phyloP scores from a whole-genome alignment of 2,329 filamentous ascomycete genomes.

The Sclerotinia trifoliorum region DNA sequence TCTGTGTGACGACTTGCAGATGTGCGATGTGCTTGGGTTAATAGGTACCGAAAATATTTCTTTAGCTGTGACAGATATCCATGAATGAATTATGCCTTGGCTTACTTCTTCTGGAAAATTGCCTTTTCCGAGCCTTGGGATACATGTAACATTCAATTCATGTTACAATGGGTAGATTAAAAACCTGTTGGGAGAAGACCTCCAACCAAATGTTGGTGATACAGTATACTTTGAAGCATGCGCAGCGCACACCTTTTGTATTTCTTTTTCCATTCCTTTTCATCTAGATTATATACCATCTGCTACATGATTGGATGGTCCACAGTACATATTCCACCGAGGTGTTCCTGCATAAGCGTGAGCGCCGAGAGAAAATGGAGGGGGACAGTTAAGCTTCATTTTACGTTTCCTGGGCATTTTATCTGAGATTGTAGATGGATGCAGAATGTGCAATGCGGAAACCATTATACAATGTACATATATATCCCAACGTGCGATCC shows the following conservation, averaged over 20 bases:
- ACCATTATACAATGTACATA: neutral
- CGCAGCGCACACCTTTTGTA: neutral
- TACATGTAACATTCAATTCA: neutral
- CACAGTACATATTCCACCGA: neutral
- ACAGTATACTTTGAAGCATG: neutral
- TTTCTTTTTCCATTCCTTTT: neutral
- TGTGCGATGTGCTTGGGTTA: neutral
- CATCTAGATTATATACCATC: neutral
- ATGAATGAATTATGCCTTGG: neutral
- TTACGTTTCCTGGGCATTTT: neutral
- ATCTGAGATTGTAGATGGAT: neutral
- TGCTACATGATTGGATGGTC: neutral
- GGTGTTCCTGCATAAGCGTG: slow-evolving; percentile 14
- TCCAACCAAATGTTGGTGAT: slow-evolving; percentile 15
- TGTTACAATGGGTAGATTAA: neutral
- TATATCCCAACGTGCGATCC: neutral
- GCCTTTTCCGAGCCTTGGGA: neutral
- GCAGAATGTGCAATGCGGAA: neutral
- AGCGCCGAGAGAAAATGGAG: neutral
- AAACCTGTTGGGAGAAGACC: neutral
- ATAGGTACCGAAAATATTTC: neutral
- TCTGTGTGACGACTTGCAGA: neutral
- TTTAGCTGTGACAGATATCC: neutral
- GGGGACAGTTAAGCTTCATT: neutral
- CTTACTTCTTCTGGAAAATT: neutral